Conservation (phyloP, 2,329 filamentous ascomycete species). For the Paecilomyces sp. region DNA sequence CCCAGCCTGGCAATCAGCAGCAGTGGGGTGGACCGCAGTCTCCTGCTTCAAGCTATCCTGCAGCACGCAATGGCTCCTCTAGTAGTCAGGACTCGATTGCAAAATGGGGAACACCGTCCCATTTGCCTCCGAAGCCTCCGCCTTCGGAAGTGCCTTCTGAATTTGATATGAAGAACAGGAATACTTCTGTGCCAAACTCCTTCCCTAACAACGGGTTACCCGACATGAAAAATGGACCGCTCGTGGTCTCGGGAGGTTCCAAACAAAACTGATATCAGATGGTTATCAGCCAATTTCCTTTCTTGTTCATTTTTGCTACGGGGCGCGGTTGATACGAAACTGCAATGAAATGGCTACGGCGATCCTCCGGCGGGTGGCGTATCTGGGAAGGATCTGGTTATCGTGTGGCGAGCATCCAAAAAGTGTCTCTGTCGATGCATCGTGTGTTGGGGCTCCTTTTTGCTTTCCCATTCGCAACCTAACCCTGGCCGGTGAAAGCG, state of each 20-base stretch:
- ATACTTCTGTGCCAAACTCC: slow-evolving; percentile 11
- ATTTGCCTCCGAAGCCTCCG: slow-evolving; percentile 45
- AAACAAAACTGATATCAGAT: slow-evolving; percentile 10
- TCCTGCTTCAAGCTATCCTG: slow-evolving; percentile 7
- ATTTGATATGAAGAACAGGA: slow-evolving; percentile 33
- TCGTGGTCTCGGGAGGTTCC: slow-evolving; percentile 33
- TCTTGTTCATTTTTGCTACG: slow-evolving; percentile 8
- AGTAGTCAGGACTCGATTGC: slow-evolving; percentile 34
- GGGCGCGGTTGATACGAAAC: slow-evolving; percentile 6
- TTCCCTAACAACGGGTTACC: slow-evolving; percentile 16
- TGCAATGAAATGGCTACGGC: slow-evolving; percentile 1
- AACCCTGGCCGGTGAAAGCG: slow-evolving; percentile 1
- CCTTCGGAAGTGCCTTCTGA: slow-evolving; percentile 38
- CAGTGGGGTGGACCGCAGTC: slow-evolving; percentile 21
- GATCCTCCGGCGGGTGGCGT: slow-evolving; percentile 6
- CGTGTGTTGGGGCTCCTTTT: background rate
- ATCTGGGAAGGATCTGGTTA: slow-evolving; percentile 12
- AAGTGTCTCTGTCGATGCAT: slow-evolving; percentile 5
- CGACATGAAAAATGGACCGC: slow-evolving; percentile 23
- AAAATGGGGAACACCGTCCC: slow-evolving; percentile 45
- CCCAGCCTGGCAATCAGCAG: slow-evolving; percentile 15
- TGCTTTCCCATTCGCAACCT: background rate
- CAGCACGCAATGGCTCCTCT: slow-evolving; percentile 13
- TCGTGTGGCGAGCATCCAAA: slow-evolving; percentile 4
- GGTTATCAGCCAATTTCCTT: background rate